Percentiles rank a stretch among this genome's conserved stretches.
Evolutionary conservation across 2,329 filamentous ascomycete genomes (phyloP).

Genomic region (Monilinia aucupariae): DNA sequence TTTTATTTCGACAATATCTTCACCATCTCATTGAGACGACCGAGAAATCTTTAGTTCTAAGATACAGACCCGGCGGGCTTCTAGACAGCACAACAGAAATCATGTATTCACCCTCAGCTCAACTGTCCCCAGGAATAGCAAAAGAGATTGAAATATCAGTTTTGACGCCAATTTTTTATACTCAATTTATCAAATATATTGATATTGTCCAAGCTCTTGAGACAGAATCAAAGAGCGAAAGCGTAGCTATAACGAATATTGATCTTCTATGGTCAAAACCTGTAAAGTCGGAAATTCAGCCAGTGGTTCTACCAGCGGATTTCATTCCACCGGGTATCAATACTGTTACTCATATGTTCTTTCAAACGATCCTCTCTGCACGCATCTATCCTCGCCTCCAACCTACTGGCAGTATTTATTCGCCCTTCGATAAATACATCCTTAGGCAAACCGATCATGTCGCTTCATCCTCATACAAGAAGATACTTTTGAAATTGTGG

Average conservation of each 20-base stretch:
- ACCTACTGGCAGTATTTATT: neutral
- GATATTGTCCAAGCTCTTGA: slow-evolving; percentile 1
- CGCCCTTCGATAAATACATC: slow-evolving; percentile 1
- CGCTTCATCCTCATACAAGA: neutral
- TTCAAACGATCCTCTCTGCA: neutral
- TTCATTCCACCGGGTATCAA: neutral
- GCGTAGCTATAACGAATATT: neutral
- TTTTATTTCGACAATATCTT: slow-evolving; percentile 45
- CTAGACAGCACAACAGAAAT: slow-evolving; percentile 37
- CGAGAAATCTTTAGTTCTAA: slow-evolving; percentile 43
- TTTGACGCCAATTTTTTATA: slow-evolving; percentile 62
- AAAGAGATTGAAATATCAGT: slow-evolving; percentile 50
- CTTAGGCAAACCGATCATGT: neutral
- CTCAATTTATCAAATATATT: slow-evolving; percentile 57
- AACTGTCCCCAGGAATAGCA: slow-evolving; percentile 16
- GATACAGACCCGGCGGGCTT: slow-evolving; percentile 50
- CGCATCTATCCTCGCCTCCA: neutral
- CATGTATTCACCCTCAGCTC: slow-evolving; percentile 36
- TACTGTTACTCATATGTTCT: neutral
- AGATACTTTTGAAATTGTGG: slow-evolving; percentile 1
- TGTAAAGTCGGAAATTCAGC: neutral
- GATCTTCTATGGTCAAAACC: neutral
- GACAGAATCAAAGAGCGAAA: slow-evolving; percentile 1
- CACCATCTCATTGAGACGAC: slow-evolving; percentile 45
- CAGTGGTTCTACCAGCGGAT: neutral